phyloP scores from a whole-genome alignment of 768 basidiomycete species.

The Fomitopsis serialis region DNA sequence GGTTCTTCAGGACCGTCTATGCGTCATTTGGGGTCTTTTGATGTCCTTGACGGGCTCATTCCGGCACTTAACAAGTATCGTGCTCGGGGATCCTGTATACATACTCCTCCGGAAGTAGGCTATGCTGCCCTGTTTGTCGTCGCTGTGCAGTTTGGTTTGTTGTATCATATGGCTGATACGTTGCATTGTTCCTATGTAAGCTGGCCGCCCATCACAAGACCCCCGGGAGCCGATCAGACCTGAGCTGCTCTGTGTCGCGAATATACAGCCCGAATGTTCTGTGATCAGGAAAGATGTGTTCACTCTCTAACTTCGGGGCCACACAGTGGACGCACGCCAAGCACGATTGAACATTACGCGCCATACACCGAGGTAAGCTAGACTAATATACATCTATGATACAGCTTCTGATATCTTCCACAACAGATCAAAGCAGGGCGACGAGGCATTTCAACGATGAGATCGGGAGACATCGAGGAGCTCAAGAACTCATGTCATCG shows the following conservation, averaged over 20 bases:
- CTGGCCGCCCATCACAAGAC: too few species aligned
- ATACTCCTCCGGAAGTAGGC: conserved; percentile 75
- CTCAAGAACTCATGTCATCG: conserved; percentile 25
- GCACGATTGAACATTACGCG: background rate
- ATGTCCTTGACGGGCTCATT: conserved; percentile 92
- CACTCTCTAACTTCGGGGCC: too few species aligned
- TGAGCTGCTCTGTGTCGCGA: too few species aligned
- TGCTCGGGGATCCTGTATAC: conserved; percentile 91
- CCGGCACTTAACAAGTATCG: conserved; percentile 87
- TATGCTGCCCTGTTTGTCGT: background rate
- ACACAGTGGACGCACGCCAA: too few species aligned
- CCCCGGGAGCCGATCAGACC: too few species aligned
- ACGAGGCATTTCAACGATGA: background rate
- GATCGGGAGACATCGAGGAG: background rate
- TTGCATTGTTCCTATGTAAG: too few species aligned
- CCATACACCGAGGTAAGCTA: background rate
- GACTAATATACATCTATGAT: background rate
- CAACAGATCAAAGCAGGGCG: background rate
- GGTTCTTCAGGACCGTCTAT: conserved; percentile 73
- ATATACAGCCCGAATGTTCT: too few species aligned
- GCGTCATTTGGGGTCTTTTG: conserved; percentile 91
- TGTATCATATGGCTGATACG: too few species aligned
- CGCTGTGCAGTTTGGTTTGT: background rate
- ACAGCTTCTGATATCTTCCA: background rate
- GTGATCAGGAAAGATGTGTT: too few species aligned